Base-by-base conservation (phyloP, 73 alveolate genomes). In the Strombidium stylifer region DNA sequence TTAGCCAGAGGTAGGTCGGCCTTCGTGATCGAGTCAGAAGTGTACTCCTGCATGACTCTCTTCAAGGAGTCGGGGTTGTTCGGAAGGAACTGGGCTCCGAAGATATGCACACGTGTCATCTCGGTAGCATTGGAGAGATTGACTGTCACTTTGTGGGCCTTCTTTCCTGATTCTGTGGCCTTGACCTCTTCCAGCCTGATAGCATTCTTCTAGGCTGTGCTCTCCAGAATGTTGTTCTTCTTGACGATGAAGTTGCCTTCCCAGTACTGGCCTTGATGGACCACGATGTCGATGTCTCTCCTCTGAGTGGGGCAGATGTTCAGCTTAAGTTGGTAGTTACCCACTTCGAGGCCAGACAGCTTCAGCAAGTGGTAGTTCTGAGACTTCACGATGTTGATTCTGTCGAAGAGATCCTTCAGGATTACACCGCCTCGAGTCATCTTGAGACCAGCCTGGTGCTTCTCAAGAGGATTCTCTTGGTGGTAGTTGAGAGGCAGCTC, bases 221-320 rank as follows among this genome's bases (percentile, higher is more conserved):
- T 61, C 42, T 60, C 87, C 36, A 74, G 20, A 0, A 74, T 16
- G 34, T 52, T 20, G 57, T 74, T 36, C 15, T 69, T 37, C 28
- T 73, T 73, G 23, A 73, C 51, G 35, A 73, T 73, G 41, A 73
- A 73, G 53, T 23, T 3, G 45, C 46, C 49, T 18, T 47, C 86
- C 86, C 86, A 73, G 12, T 34, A 41, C 30, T 66, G 49, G 27
- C 81, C 89, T 26, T 62, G 24, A 47, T 78, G 89, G 37, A 78
- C 81, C 0, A 40, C 46, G 11, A 78, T 55, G 16, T 24, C 7
- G 12, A 78, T 55, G n/a, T 18, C 18, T 14, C 27, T 30, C 1
- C 56, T 21, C 10, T 10, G 44, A 11, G n/a, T n/a, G n/a, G n/a
- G n/a, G n/a, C n/a, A n/a, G n/a, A 65, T 55, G 31, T 65, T 48